Evolutionary conservation across 257 asterid genomes (phyloP).

Genomic region (Solanum bulbocastanum): DNA sequence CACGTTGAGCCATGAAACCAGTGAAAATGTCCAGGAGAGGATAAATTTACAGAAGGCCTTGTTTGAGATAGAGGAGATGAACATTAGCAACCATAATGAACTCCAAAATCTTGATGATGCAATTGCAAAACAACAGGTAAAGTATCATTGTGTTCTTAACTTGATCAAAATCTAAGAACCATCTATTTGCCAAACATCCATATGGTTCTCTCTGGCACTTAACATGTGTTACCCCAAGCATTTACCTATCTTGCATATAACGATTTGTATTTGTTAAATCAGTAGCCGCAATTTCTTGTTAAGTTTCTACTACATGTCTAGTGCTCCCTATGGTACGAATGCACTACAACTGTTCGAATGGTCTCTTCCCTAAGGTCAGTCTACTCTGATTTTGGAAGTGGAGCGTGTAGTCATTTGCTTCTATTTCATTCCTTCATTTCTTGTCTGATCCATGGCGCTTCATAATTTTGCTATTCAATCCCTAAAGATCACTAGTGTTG

Average conservation of each 20-base stretch:
- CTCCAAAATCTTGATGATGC: slow-evolving; percentile 82
- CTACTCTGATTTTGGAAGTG: neutral
- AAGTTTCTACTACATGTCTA: neutral
- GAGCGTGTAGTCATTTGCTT: neutral
- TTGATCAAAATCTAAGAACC: neutral
- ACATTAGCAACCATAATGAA: slow-evolving; percentile 75
- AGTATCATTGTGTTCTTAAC: neutral
- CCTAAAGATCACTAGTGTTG: neutral
- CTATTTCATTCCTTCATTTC: neutral
- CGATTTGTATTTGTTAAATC: neutral
- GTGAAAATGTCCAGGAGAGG: slow-evolving; percentile 95
- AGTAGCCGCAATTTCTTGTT: neutral
- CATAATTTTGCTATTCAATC: neutral
- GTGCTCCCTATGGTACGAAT: neutral
- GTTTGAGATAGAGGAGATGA: slow-evolving; percentile 85
- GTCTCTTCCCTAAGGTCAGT: neutral
- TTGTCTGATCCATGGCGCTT: neutral
- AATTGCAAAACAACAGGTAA: slow-evolving; percentile 80
- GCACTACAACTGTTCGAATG: neutral
- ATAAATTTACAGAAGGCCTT: slow-evolving; percentile 90
- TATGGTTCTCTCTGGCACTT: neutral
- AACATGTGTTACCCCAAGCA: neutral
- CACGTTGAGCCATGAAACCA: slow-evolving; percentile 72
- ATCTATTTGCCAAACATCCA: neutral
- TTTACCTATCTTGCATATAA: neutral